phyloP scores from a whole-genome alignment of 2,329 filamentous ascomycete genomes.

The Diaporthe sp. region DNA sequence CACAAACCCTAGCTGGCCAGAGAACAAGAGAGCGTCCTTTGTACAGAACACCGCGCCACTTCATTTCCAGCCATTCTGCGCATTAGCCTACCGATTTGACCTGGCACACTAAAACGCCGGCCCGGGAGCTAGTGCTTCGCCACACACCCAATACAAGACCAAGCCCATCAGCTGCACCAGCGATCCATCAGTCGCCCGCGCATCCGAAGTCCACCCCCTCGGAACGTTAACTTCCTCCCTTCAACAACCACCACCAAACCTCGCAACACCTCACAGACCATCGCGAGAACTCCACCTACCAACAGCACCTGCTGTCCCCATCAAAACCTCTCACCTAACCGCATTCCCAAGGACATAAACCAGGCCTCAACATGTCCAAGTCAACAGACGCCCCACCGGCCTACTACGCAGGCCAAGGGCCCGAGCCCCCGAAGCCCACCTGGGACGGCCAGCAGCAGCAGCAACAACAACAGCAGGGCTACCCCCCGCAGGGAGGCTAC shows the following conservation, averaged over 20 bases:
- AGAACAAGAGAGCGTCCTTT: not conserved
- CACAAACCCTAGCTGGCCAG: not conserved
- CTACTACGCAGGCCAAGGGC: constrained; percentile 29
- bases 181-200: constrained; percentile 1
- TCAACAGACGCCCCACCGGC: constrained; percentile 31
- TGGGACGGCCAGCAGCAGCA: constrained; percentile 27
- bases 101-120: constrained; percentile 24
- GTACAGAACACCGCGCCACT: constrained; percentile 1
- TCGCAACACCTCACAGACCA: not conserved
- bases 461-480: not conserved
- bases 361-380: constrained; percentile 28
- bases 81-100: not conserved
- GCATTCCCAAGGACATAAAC: not conserved
- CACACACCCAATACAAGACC: constrained; percentile 12
- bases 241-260: not conserved
- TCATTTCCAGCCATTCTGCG: not conserved
- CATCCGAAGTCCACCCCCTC: not conserved
- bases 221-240: not conserved
- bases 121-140: constrained; percentile 21
- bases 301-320: not conserved
- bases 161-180: not conserved
- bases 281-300: not conserved
- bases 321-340: not conserved
- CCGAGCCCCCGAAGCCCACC: constrained; percentile 31
- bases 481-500: constrained; percentile 8